These are phyloP conservation scores for Didymella arachidicola DNA, from an alignment of 2,329 filamentous ascomycete genomes.

Conservation along the genomic window DNA sequence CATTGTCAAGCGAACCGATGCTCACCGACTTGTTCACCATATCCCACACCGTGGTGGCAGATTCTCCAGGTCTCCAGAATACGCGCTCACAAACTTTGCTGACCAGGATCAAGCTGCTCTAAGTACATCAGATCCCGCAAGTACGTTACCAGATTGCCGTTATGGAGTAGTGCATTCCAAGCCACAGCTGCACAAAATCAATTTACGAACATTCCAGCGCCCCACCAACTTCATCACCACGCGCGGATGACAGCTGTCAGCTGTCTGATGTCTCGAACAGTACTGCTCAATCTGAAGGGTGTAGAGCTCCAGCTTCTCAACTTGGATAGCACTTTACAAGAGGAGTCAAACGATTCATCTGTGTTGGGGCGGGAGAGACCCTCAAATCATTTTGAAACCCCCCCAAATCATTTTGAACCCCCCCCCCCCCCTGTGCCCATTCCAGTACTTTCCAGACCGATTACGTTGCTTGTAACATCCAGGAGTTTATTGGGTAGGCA, in stretches of 20 bases:
- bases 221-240: conserved; percentile 4
- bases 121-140: conserved; percentile 10
- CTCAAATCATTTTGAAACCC: background rate
- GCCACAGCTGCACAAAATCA: conserved; percentile 10
- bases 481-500: conserved; percentile 17
- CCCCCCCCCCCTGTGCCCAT: conserved; percentile 21
- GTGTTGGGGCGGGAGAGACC: background rate
- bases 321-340: background rate
- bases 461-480: conserved; percentile 17
- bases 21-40: conserved; percentile 14
- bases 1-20: conserved; percentile 9
- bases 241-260: conserved; percentile 34
- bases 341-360: background rate
- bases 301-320: background rate
- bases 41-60: conserved; percentile 7
- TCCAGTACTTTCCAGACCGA: conserved; percentile 13
- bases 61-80: background rate
- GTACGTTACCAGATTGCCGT: conserved; percentile 3
- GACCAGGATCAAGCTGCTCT: conserved; percentile 11
- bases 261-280: conserved; percentile 13
- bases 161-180: conserved; percentile 21
- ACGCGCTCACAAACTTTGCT: background rate
- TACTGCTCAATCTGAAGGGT: background rate
- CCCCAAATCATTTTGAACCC: background rate
- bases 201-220: conserved; percentile 17